These are phyloP conservation scores for Candida broadrunensis DNA, from an alignment of 805 yeast genomes.

Conservation along the genomic window DNA sequence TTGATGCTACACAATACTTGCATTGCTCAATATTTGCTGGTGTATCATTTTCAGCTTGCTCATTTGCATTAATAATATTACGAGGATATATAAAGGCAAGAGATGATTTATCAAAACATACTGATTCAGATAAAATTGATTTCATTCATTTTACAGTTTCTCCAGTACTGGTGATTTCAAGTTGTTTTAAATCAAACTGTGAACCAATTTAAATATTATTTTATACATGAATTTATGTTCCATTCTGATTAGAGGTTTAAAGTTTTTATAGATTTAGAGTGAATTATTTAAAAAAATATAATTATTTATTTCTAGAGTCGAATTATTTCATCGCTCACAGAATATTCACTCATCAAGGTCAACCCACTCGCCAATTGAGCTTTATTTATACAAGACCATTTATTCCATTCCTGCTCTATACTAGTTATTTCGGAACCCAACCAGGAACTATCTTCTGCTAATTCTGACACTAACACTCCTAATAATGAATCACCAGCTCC, in stretches of 20 bases:
- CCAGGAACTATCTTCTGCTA: slow-evolving; percentile 24
- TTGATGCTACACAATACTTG: slow-evolving; percentile 46
- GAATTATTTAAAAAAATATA: too few relatives aligned
- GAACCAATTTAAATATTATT: too few relatives aligned
- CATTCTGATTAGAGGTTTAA: too few relatives aligned
- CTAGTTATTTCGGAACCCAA: slow-evolving; percentile 16
- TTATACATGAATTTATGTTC: too few relatives aligned
- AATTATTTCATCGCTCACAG: slow-evolving; percentile 29
- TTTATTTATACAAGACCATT: slow-evolving; percentile 33
- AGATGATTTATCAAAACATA: slow-evolving; percentile 17
- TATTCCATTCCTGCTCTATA: slow-evolving; percentile 33
- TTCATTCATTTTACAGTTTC: not conserved
- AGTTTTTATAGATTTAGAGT: too few relatives aligned
- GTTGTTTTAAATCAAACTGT: not conserved
- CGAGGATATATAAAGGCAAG: slow-evolving; percentile 58
- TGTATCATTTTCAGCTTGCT: slow-evolving; percentile 45
- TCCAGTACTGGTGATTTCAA: not conserved
- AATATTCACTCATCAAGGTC: slow-evolving; percentile 14
- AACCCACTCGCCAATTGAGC: slow-evolving; percentile 41
- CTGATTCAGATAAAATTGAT: not conserved
- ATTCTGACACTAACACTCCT: slow-evolving; percentile 53
- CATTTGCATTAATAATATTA: slow-evolving; percentile 37
- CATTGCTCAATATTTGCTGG: slow-evolving; percentile 62
- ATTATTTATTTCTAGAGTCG: too few relatives aligned
- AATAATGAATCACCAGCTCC: slow-evolving; percentile 87